phyloP scores from a whole-genome alignment of 164 flowering plant genomes.

The Umbilicus rupestris region DNA sequence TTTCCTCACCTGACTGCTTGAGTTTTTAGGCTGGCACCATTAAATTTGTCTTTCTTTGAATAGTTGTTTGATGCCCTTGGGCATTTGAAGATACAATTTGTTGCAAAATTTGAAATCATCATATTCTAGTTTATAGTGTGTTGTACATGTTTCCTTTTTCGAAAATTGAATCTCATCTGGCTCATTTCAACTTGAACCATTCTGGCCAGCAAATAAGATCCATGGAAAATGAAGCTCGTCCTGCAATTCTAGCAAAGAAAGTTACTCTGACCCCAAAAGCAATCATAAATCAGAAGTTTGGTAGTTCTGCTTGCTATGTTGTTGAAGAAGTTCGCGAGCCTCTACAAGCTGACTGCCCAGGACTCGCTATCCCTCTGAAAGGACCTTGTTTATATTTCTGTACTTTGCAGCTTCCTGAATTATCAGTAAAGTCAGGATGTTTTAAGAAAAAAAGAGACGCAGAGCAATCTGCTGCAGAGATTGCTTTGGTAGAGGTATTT shows the following conservation, averaged over 20 bases:
- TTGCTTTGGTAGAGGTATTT: conserved; percentile 73
- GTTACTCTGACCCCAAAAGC: conserved; percentile 57
- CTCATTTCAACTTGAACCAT: neutral
- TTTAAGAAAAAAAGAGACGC: conserved; percentile 84
- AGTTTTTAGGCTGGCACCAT: too few species aligned
- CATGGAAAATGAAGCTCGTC: neutral
- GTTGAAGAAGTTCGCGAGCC: conserved; percentile 60
- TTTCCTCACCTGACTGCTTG: too few species aligned
- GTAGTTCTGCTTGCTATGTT: conserved; percentile 46
- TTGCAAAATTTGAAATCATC: too few species aligned
- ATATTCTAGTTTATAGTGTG: too few species aligned
- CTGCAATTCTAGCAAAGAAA: conserved; percentile 23
- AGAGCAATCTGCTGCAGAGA: conserved; percentile 84
- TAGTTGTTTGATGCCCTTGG: too few species aligned
- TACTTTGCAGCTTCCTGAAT: conserved; percentile 70
- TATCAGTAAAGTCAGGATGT: conserved; percentile 48
- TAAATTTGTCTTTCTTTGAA: too few species aligned
- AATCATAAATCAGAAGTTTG: conserved; percentile 60
- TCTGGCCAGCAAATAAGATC: neutral
- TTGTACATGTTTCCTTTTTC: neutral
- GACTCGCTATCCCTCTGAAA: conserved; percentile 55
- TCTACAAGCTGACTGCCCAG: conserved; percentile 63
- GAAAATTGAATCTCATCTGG: neutral
- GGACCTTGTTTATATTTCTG: conserved; percentile 66
- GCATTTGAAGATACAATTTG: too few species aligned